Conservation (phyloP, 768 basidiomycete genomes). For the Tricholoma hemisulphureum region DNA sequence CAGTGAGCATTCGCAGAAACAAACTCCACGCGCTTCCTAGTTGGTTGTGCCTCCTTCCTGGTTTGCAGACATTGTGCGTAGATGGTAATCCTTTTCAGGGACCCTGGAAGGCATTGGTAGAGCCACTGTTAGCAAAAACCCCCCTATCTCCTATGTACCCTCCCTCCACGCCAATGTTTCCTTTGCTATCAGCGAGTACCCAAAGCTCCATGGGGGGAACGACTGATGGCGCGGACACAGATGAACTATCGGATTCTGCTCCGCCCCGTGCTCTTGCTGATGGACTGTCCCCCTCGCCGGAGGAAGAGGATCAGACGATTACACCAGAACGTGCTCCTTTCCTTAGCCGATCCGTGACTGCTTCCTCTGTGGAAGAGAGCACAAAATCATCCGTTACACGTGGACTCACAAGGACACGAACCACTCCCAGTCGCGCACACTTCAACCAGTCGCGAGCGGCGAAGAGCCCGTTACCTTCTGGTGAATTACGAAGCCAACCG, state of each 20-base stretch:
- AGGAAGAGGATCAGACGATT: conserved; percentile 75
- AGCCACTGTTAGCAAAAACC: conserved; percentile 70
- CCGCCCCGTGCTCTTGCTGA: conserved; percentile 40
- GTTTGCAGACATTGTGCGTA: conserved; percentile 83
- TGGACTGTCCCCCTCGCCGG: conserved; percentile 32
- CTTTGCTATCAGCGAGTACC: conserved; percentile 46
- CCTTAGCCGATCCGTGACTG: conserved; percentile 51
- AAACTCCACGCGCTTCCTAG: conserved; percentile 86
- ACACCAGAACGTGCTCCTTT: conserved; percentile 56
- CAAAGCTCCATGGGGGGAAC: conserved; percentile 41
- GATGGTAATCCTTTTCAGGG: conserved; percentile 96
- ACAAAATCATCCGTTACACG: conserved; percentile 29
- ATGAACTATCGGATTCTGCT: conserved; percentile 60
- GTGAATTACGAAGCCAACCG: conserved; percentile 21
- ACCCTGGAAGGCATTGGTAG: conserved; percentile 87
- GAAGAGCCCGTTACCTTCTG: conserved; percentile 25
- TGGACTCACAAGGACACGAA: conserved; percentile 67
- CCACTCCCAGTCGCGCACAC: conserved; percentile 66
- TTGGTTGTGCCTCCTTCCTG: conserved; percentile 89
- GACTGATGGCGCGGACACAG: conserved; percentile 47
- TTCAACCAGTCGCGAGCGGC: conserved; percentile 44
- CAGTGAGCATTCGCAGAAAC: conserved; percentile 86
- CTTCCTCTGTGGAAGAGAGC: conserved; percentile 38
- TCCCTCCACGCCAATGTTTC: conserved; percentile 61
- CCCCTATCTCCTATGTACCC: conserved; percentile 63